Evolutionary conservation across 305 asterid genomes (phyloP), one percentile per base, ranked within the genome.

Genomic region (Plantago coronopus): DNA sequence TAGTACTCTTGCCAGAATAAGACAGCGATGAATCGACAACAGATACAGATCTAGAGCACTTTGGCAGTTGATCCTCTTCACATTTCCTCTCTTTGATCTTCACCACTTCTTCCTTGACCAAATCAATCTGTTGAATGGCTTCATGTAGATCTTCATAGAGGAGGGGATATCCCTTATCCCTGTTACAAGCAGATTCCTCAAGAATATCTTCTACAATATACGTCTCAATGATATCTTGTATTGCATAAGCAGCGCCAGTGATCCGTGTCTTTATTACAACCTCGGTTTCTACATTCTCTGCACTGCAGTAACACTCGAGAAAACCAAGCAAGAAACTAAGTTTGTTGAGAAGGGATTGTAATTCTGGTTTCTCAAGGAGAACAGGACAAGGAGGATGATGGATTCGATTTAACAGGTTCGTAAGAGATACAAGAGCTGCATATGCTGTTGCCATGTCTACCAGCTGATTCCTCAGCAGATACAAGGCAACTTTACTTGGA

Each of bases 391-490:
- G 25, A 0, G 54, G 54, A 8, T 48, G 20, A 13, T 48, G 54
- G 27, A 48, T 48, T 18, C 54, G 54, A 15, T 21, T 48, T 18
- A 48, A 48, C 27, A 48, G 15, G 22, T 48, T 48, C 54, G 19
- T 48, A 18, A 48, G 27, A 48, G 54, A 48, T 10, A 48, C 54
- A 48, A 22, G n/a, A 13, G 34, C 40, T 16, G 38, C 57, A 53
- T 53, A 21, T 21, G 38, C 19, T 23, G 57, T 48, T 18, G 54
- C 54, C 54, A 48, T 48, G 19, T 46, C 20, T 46, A n/a, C 9
- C 0, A 46, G 51, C 20, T 46, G 20, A 37, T n/a, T 46, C 51
- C 7, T 31, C 38, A 31, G 38, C 3, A 31, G 38, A 31, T 6
- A 3, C 38, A 31, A 31, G 9, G 9, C 5, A 31, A 7, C 38